Percentiles rank a stretch among this genome's conserved stretches.
These are phyloP conservation scores for Davidsoniella virescens DNA, from an alignment of 2,329 filamentous ascomycete species.

Conservation along the genomic window DNA sequence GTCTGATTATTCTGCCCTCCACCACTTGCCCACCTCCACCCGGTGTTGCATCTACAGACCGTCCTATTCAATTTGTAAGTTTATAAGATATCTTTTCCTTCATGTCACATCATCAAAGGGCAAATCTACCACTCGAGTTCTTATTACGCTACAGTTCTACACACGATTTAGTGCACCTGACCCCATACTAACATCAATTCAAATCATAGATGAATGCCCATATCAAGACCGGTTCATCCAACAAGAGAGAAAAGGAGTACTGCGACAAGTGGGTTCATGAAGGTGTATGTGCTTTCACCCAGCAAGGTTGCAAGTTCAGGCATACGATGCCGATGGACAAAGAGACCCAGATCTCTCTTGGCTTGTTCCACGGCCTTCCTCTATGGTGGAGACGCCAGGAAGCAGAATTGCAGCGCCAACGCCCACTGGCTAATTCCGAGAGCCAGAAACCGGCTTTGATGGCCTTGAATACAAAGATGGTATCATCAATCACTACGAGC, in stretches of 20 bases:
- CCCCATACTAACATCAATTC: background rate
- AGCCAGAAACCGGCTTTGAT: no score
- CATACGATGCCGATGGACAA: slow-evolving; percentile 72
- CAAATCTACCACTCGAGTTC: no score
- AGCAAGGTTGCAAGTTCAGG: slow-evolving; percentile 77
- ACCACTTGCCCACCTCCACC: slow-evolving; percentile 17
- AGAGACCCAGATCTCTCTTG: slow-evolving; percentile 49
- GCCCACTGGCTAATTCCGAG: background rate
- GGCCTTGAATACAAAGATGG: no score
- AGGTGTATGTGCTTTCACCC: slow-evolving; percentile 68
- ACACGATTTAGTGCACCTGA: background rate
- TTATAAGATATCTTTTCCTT: background rate
- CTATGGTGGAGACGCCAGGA: slow-evolving; percentile 36
- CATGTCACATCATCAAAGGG: background rate
- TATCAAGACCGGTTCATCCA: background rate
- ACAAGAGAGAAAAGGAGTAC: slow-evolving; percentile 47
- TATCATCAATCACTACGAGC: no score
- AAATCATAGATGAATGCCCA: background rate
- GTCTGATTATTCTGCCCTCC: slow-evolving; percentile 32
- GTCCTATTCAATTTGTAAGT: slow-evolving; percentile 26
- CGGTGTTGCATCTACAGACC: slow-evolving; percentile 23
- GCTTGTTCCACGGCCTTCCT: slow-evolving; percentile 50
- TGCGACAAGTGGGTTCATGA: slow-evolving; percentile 85
- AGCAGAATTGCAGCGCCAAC: slow-evolving; percentile 4
- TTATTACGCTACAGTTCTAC: no score